Percentiles rank a stretch among this genome's conserved stretches.
Conservation (phyloP, 768 basidiomycete species). For the Phylloporus scabripes region DNA sequence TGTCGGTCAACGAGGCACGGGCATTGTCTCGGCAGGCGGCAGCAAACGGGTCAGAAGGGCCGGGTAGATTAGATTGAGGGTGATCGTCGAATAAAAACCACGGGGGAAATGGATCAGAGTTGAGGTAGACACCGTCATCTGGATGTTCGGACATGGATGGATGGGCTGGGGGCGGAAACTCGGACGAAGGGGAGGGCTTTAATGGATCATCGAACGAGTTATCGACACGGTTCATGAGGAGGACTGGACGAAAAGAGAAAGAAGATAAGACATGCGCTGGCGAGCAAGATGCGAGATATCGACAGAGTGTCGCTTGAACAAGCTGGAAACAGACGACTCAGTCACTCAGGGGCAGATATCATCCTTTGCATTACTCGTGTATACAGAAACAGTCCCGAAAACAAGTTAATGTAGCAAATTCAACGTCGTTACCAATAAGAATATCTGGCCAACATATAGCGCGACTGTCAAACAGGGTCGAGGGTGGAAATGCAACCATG, state of each 20-base stretch:
- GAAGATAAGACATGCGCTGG: constrained; percentile 14
- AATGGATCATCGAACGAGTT: constrained; percentile 27
- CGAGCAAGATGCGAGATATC: background rate
- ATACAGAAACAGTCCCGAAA: background rate
- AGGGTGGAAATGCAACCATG: constrained; percentile 7
- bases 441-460: constrained; percentile 18
- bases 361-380: background rate
- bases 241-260: constrained; percentile 19
- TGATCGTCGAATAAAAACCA: constrained; percentile 6
- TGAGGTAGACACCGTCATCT: constrained; percentile 1
- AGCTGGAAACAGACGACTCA: constrained; percentile 18
- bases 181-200: constrained; percentile 6
- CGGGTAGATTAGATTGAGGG: constrained; percentile 26
- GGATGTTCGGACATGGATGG: constrained; percentile 14
- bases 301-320: constrained; percentile 20
- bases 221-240: constrained; percentile 47
- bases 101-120: constrained; percentile 10
- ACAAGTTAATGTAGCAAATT: constrained; percentile 18
- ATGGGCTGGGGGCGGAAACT: constrained; percentile 8
- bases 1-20: constrained; percentile 33
- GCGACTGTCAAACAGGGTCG: constrained; percentile 18
- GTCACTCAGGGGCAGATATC: constrained; percentile 20
- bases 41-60: constrained; percentile 12
- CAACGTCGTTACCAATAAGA: constrained; percentile 31
- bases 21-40: constrained; percentile 6